These are phyloP conservation scores for Penicillium manginii DNA, from an alignment of 495 filamentous ascomycete genomes.

Conservation along the genomic window DNA sequence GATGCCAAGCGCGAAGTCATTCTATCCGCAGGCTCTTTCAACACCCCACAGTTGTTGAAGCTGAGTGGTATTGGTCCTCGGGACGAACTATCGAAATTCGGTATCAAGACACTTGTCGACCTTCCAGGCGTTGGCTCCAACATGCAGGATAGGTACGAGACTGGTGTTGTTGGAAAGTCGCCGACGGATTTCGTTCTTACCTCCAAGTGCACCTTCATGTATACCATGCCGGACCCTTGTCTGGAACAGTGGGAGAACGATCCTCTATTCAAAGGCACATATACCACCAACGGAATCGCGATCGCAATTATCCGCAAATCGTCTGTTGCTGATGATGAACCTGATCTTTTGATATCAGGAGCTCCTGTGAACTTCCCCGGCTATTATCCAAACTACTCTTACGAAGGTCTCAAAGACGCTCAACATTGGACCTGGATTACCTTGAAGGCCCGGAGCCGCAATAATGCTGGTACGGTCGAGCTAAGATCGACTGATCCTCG, in stretches of 20 bases:
- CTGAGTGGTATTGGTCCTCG: conserved; percentile 65
- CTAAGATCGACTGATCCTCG: conserved; percentile 53
- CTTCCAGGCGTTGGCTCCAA: conserved; percentile 68
- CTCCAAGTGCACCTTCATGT: conserved; percentile 51
- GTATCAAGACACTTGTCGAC: conserved; percentile 56
- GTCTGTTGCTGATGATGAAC: conserved; percentile 38
- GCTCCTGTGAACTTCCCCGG: conserved; percentile 52
- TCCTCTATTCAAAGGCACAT: conserved; percentile 45
- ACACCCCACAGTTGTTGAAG: conserved; percentile 68
- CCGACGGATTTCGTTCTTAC: conserved; percentile 51
- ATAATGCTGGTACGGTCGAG: conserved; percentile 54
- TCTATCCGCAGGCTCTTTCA: conserved; percentile 62
- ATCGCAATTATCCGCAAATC: conserved; percentile 49
- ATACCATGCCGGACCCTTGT: conserved; percentile 49
- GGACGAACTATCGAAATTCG: conserved; percentile 47
- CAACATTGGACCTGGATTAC: conserved; percentile 51
- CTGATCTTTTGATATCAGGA: conserved; percentile 56
- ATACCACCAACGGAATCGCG: conserved; percentile 52
- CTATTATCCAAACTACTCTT: conserved; percentile 40
- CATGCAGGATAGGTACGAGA: conserved; percentile 69
- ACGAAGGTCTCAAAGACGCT: conserved; percentile 29
- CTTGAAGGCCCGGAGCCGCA: conserved; percentile 54
- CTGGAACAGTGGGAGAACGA: conserved; percentile 49
- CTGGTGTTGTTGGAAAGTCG: conserved; percentile 47
- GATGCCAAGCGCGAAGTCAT: conserved; percentile 64